Evolutionary conservation across 176 grass and related monocot genomes (phyloP).

Genomic region (Paspalum vaginatum): DNA sequence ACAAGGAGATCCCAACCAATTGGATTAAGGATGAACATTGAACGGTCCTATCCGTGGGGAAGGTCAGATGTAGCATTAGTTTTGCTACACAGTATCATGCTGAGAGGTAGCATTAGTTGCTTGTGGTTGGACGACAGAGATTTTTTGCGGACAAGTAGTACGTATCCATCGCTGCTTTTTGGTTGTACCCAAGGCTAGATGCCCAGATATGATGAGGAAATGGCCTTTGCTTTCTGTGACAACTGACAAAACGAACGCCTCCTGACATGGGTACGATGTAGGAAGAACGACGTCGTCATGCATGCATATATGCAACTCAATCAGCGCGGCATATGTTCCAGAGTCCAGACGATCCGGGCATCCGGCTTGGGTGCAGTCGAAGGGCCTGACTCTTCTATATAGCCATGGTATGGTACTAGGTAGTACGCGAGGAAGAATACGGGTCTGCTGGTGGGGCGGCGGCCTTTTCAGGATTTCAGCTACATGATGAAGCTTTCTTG

Average conservation of each 20-base stretch:
- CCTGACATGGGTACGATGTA: background rate
- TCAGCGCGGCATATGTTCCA: background rate
- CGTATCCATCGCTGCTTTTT: background rate
- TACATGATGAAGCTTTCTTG: too few species aligned
- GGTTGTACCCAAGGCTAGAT: background rate
- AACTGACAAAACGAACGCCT: background rate
- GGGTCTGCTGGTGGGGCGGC: too few species aligned
- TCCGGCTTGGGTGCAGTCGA: too few species aligned
- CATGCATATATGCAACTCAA: background rate
- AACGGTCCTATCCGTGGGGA: background rate
- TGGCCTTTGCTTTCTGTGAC: background rate
- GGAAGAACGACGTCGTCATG: background rate
- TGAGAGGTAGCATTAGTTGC: background rate
- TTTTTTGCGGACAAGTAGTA: background rate
- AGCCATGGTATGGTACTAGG: too few species aligned
- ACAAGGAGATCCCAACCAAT: background rate
- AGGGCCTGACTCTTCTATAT: background rate
- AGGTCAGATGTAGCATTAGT: background rate
- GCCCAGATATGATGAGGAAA: background rate
- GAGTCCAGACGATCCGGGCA: too few species aligned
- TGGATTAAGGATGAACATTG: background rate
- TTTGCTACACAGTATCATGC: too few species aligned
- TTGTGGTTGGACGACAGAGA: background rate
- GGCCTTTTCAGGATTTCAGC: too few species aligned
- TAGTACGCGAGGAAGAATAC: too few species aligned